Evolutionary conservation across 2,329 filamentous ascomycete species (phyloP).

Genomic region (Raffaelea ambrosiae): DNA sequence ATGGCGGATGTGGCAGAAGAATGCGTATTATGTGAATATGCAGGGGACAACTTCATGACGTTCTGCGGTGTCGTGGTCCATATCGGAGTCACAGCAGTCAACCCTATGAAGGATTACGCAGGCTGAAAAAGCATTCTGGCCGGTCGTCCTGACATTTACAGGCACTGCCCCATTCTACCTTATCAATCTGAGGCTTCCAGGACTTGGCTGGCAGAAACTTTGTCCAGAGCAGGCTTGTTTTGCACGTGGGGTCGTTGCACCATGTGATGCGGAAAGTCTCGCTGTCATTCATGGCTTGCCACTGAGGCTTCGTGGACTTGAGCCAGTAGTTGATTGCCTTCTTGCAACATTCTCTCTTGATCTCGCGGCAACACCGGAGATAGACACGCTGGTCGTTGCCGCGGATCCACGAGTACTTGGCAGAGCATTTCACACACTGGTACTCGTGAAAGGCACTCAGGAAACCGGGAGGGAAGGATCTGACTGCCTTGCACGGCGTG

Average conservation of each 20-base stretch:
- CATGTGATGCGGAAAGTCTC: constrained; percentile 1
- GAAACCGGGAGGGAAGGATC: neutral
- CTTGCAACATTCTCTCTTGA: too few species aligned
- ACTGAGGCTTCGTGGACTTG: neutral
- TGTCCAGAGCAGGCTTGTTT: neutral
- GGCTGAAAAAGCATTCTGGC: too few species aligned
- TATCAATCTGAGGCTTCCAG: too few species aligned
- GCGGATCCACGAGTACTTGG: neutral
- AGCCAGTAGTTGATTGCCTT: neutral
- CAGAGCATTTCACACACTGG: neutral
- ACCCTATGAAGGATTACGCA: too few species aligned
- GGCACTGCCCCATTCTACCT: too few species aligned
- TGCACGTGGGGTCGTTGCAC: constrained; percentile 1
- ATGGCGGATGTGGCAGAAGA: too few species aligned
- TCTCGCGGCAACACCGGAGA: neutral
- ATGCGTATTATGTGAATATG: too few species aligned
- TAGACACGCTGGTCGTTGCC: neutral
- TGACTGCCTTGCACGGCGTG: neutral
- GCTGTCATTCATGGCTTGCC: neutral
- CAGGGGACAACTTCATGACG: too few species aligned
- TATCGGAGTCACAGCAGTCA: too few species aligned
- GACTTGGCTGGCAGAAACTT: neutral
- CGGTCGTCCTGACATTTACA: too few species aligned
- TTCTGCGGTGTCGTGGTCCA: too few species aligned
- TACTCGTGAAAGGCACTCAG: neutral